phyloP scores from a whole-genome alignment of 768 basidiomycete genomes.

The Psilocybe tampanensis region DNA sequence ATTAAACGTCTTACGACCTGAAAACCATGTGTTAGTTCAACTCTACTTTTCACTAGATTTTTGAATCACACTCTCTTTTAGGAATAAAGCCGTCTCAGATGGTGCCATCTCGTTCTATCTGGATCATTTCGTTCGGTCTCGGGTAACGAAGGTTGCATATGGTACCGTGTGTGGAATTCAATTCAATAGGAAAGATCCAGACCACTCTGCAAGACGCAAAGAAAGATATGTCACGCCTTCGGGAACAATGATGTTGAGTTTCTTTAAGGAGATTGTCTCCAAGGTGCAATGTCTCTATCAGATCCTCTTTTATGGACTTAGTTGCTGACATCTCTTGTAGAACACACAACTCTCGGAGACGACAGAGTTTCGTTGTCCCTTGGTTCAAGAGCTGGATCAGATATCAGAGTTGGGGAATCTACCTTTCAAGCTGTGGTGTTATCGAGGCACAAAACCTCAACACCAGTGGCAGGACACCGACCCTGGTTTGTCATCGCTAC shows the following conservation, averaged over 20 bases:
- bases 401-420: too few species aligned
- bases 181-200: neutral
- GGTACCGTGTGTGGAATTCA: conserved; percentile 14
- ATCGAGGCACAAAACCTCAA: too few species aligned
- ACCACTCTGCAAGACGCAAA: conserved; percentile 1
- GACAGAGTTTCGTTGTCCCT: too few species aligned
- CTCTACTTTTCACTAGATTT: neutral
- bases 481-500: too few species aligned
- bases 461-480: too few species aligned
- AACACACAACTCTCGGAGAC: too few species aligned
- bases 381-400: too few species aligned
- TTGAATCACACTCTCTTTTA: neutral
- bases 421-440: too few species aligned
- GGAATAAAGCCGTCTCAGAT: conserved; percentile 22
- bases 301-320: too few species aligned
- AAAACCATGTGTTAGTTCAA: conserved; percentile 45
- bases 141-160: conserved; percentile 18
- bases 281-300: too few species aligned
- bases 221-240: neutral
- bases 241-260: conserved; percentile 3
- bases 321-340: too few species aligned
- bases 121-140: conserved; percentile 13
- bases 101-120: conserved; percentile 23
- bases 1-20: conserved; percentile 44
- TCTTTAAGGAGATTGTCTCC: too few species aligned